Evolutionary conservation across 306 rosid species (phyloP), one percentile per base, ranked within the genome.

Genomic region (Trichosanthes cucumerina): DNA sequence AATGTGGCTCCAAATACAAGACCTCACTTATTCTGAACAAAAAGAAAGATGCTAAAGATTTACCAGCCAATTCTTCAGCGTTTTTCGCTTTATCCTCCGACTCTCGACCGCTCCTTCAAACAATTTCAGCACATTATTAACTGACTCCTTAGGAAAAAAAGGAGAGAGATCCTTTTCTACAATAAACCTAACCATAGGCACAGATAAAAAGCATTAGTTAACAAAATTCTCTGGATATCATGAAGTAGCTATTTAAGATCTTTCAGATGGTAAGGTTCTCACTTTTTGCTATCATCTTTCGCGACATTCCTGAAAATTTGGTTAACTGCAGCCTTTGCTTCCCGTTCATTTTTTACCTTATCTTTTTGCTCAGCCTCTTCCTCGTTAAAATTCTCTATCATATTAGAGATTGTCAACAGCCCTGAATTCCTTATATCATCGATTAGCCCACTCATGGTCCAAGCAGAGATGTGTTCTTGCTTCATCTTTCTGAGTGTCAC

Each of bases 1-100:
- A 16, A 64, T 31, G 71, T 7, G 34, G 44, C 6, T 64, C 71
- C 71, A 34, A 31, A 31, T 16, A 69, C 53, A 69, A 19, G 12
- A 16, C 50, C 57, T 24, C 39, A 46, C 34, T 7, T 46, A 14
- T 3, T 59, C 16, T 33, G 54, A 36, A 21, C 33, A 68, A 66
- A 47, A 43, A 13, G 31, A 34, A 38, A 47, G 49, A 13, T 50
- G 38, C 77, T 63, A 69, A 46, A 9, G 50, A 81, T 63, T 79
- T 82, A 91, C 98, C 90, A 91, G 86, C 98, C 96, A 93, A 43
- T 86, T 93, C 86, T 90, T 93, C 38, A 93, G 76, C 81, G 86
- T 53, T 83, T 91, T 93, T 81, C 93, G 91, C 87, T 79, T 91
- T 69, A 93, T 87, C 86, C 79, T 90, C 63, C 92, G 83, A 4